Percentiles rank a stretch among this genome's conserved stretches.
Evolutionary conservation across 495 filamentous ascomycete species (phyloP).

Genomic region (Hypoxylon subgilvum): DNA sequence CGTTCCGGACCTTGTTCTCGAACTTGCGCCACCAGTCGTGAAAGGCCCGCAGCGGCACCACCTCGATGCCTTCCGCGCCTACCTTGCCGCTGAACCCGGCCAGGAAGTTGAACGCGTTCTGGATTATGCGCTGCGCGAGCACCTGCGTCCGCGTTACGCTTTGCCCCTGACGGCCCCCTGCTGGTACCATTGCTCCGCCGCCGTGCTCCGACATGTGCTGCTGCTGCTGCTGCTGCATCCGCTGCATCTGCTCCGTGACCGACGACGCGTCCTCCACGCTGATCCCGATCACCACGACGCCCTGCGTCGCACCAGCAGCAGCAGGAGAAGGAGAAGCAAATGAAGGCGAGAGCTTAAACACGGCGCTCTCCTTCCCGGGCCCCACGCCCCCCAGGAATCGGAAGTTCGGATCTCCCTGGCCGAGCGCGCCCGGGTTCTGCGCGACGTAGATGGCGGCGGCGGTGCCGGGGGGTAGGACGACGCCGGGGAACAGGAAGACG

Average conservation of each 20-base stretch:
- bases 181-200: slow-evolving; percentile 39
- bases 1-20: slow-evolving; percentile 81
- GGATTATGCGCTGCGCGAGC: slow-evolving; percentile 90
- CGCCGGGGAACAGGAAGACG: slow-evolving; percentile 86
- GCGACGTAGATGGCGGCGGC: slow-evolving; percentile 90
- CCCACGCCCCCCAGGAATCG: slow-evolving; percentile 86
- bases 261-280: slow-evolving; percentile 75
- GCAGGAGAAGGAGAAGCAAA: slow-evolving; percentile 1
- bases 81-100: slow-evolving; percentile 75
- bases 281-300: slow-evolving; percentile 74
- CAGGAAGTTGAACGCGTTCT: slow-evolving; percentile 96
- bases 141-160: slow-evolving; percentile 68
- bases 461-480: slow-evolving; percentile 71
- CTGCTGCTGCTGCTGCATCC: slow-evolving; percentile 49
- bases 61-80: slow-evolving; percentile 66
- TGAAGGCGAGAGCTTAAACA: slow-evolving; percentile 71
- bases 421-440: slow-evolving; percentile 41
- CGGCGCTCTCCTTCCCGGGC: slow-evolving; percentile 83
- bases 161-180: slow-evolving; percentile 31
- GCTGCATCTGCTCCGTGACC: slow-evolving; percentile 71
- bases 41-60: slow-evolving; percentile 88
- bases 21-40: slow-evolving; percentile 98
- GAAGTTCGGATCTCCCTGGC: slow-evolving; percentile 58
- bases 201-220: too few species aligned
- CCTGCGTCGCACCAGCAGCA: slow-evolving; percentile 32